Base-by-base conservation (phyloP, 2,329 filamentous ascomycete species). In the Rasamsonia emersonii region DNA sequence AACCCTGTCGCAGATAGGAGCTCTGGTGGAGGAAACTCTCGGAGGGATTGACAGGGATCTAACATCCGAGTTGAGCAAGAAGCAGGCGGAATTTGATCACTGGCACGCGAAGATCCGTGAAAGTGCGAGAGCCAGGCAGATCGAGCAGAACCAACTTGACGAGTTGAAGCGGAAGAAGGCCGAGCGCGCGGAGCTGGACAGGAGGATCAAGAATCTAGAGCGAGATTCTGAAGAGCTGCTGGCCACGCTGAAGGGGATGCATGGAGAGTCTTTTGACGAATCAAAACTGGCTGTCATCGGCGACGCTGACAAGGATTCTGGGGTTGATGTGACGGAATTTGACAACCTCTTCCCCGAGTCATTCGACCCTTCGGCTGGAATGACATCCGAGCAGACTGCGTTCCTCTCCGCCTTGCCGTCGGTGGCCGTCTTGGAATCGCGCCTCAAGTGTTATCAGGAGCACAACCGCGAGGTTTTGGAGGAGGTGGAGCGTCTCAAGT, bases 11-110 rank as follows among this genome's bases (percentile, higher is more conserved):
- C 55, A 62, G 42, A 58, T 52, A 19, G 43, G 46, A 31, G 33
- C 49, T 78, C 82, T 88, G 30, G 88, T 95, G 48, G 84, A 83
- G 25, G 79, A 85, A 43, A 77, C 93, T 29, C 70, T 98, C 14
- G 77, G 76, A 25, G 79, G 86, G 45, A 83, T 86, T 4, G 78
- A 86, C 30, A 71, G 77, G 25, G 77, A 85, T 26, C 89, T 95
- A 53, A 80, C 84, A 35, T 69, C 77, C 29, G 84, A 89, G 54
- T 76, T 94, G 41, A 82, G 80, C 46, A 70, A 80, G 26, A 94
- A 94, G 54, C 88, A 95, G 61, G 71, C 80, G 30, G 73, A 79
- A 18, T 80, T 96, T 33, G 86, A 95, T 51, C 71, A 77, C 10
- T 77, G 93, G 20, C 89, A 95, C 57, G 68, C 75, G 24, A 79